phyloP scores from a whole-genome alignment of 2,329 filamentous ascomycete genomes.

The Scedosporium minutisporum region DNA sequence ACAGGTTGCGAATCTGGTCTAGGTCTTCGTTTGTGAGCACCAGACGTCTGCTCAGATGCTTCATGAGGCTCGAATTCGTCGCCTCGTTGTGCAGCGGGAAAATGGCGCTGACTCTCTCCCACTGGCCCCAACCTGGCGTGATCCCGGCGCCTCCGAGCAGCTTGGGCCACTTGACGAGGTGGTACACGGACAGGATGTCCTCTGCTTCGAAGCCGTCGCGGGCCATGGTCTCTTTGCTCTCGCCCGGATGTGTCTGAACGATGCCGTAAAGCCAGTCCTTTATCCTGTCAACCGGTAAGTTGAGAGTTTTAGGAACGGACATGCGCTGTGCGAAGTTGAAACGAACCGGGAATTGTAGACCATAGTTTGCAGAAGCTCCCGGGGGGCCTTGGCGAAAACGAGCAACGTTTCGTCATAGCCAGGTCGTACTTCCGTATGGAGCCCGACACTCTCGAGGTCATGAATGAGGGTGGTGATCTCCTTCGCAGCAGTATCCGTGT shows the following conservation, averaged over 20 bases:
- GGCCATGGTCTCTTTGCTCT: slow-evolving; percentile 42
- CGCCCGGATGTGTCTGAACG: slow-evolving; percentile 50
- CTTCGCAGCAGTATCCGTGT: slow-evolving; percentile 21
- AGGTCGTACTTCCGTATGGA: slow-evolving; percentile 62
- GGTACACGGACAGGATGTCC: slow-evolving; percentile 60
- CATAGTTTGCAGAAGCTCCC: slow-evolving; percentile 52
- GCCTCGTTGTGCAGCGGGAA: slow-evolving; percentile 54
- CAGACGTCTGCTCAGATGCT: slow-evolving; percentile 44
- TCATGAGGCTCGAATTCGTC: slow-evolving; percentile 45
- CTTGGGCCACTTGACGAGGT: slow-evolving; percentile 51
- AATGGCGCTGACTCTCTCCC: slow-evolving; percentile 50
- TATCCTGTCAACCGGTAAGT: slow-evolving; percentile 35
- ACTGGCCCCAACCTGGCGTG: slow-evolving; percentile 46
- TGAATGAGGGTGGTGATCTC: slow-evolving; percentile 39
- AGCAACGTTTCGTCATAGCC: slow-evolving; percentile 59
- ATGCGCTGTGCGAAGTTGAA: not conserved
- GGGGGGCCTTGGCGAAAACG: slow-evolving; percentile 55
- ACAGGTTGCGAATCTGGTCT: slow-evolving; percentile 50
- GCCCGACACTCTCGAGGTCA: slow-evolving; percentile 50
- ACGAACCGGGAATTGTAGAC: slow-evolving; percentile 57
- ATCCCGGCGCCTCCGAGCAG: slow-evolving; percentile 53
- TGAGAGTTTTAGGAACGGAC: not conserved
- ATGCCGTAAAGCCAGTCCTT: slow-evolving; percentile 69
- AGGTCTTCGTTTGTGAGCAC: slow-evolving; percentile 41
- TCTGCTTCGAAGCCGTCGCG: slow-evolving; percentile 50